phyloP scores from a whole-genome alignment of 495 filamentous ascomycete species.

The Penicillium lagena region DNA sequence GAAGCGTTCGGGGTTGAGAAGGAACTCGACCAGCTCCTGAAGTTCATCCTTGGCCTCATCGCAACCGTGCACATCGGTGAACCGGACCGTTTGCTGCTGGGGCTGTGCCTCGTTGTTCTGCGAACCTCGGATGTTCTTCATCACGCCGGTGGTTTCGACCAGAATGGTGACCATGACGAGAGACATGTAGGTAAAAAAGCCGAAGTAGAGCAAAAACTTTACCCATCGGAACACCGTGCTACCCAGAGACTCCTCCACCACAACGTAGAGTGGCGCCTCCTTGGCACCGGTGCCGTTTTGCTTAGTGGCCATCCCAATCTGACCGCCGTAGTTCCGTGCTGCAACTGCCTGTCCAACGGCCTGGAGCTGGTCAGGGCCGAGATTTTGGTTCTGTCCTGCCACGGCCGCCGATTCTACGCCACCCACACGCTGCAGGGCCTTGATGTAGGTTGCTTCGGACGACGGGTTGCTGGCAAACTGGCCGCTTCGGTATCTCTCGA shows the following conservation, averaged over 20 bases:
- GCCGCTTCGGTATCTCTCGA: slow-evolving; percentile 81
- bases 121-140: slow-evolving; percentile 69
- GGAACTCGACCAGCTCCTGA: slow-evolving; percentile 92
- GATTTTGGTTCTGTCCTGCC: slow-evolving; percentile 27
- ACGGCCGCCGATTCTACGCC: slow-evolving; percentile 40
- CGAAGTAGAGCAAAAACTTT: slow-evolving; percentile 76
- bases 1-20: slow-evolving; percentile 87
- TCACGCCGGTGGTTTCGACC: slow-evolving; percentile 66
- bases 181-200: slow-evolving; percentile 64
- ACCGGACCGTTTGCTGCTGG: slow-evolving; percentile 83
- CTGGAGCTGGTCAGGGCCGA: slow-evolving; percentile 63
- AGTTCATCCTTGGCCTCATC: slow-evolving; percentile 98
- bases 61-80: slow-evolving; percentile 92
- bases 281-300: slow-evolving; percentile 59
- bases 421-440: slow-evolving; percentile 64
- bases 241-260: slow-evolving; percentile 86
- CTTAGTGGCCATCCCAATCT: slow-evolving; percentile 40
- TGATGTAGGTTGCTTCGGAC: slow-evolving; percentile 66
- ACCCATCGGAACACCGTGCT: slow-evolving; percentile 81
- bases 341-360: slow-evolving; percentile 84
- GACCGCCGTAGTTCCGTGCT: slow-evolving; percentile 63
- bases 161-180: slow-evolving; percentile 70
- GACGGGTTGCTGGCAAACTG: slow-evolving; percentile 72
- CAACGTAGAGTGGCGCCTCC: slow-evolving; percentile 80
- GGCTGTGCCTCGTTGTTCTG: slow-evolving; percentile 78